Evolutionary conservation across 2,329 filamentous ascomycete species (phyloP), one percentile per base, ranked within the genome.

Genomic region (Colletotrichum endophyticum): DNA sequence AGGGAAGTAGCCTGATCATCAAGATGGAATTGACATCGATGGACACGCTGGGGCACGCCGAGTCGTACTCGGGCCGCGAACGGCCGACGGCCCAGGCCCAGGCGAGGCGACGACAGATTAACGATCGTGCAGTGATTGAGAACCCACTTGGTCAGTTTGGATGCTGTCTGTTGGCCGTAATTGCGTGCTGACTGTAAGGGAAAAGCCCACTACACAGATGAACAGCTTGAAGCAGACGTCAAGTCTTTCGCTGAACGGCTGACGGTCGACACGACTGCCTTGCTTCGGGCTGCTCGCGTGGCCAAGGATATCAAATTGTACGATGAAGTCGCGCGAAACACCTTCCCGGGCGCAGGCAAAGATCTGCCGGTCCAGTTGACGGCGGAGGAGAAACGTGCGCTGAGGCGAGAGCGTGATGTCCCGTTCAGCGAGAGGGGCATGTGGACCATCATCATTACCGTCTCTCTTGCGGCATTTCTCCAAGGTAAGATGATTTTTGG

Each of bases 401-500:
- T 88, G 30, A 79, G 79, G 15, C 80, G 81, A 3, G 86, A 88
- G 77, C 83, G 82, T 36, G 85, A 88, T 66, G 80, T 81, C 1
- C 79, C 85, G 0, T 86, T 87, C 53, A 85, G 85, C 12, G 83
- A 88, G 53, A 80, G 79, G 61, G 83, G 84, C 4, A 88, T 88
- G 83, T 75, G 82, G 19, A 80, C 83, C 13, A 86, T 88, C 68
- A 83, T 87, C 53, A 76, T 85, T 36, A 87, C 85, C 2, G 86
- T 88, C 15, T 87, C 86, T 5, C 80, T 88, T 4, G 86, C 87
- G 0, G 87, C 86, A 0, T 84, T 88, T 59, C 79, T 88, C 0
- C 87, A 88, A 78, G 86, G 76, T 77, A 39, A 34, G 11, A n/a
- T 6, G 6, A 6, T 1, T n/a, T 34, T n/a, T 30, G 39, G 16